Evolutionary conservation across 2,329 filamentous ascomycete species (phyloP), one percentile per base, ranked within the genome.

Genomic region (Aspergillus fumigatus): DNA sequence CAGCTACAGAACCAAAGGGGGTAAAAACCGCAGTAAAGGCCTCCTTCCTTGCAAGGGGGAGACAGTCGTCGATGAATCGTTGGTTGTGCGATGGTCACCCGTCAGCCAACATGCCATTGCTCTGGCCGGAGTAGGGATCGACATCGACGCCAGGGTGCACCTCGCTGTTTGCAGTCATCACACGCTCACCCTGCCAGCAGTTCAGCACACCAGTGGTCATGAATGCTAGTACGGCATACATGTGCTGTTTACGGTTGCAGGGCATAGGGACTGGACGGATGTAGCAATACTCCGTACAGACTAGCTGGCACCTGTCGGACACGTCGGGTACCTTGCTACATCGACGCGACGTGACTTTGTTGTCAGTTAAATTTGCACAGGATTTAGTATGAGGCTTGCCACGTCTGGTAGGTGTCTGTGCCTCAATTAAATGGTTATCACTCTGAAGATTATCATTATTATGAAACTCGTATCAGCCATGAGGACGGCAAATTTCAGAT

Each of bases 91-190:
- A 17, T 38, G 32, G 32, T 38, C 43, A 45, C 50, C 52, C 47
- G 48, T 55, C 51, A 25, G 19, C 51, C 52, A 51, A 55, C 58
- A 63, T 63, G 53, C 60, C 59, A 63, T 50, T 54, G 38, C 38
- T 35, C 48, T 49, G 23, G 32, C 55, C 23, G 50, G 48, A 57
- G 59, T 48, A 62, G 56, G 55, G 61, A 63, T 63, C 61, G 59
- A 55, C 61, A 43, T 21, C 40, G 49, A 52, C 53, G 45, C 35
- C 51, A 53, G 41, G 52, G 48, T 50, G 50, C 49, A 27, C 19
- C 47, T 51, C 40, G 48, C 61, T 59, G 61, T 59, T 62, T 63
- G 59, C 61, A 60, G 21, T 26, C 10, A 47, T 38, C 14, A 38
- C 32, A 38, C 32, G 14, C 32, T 38, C 14, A 38, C 32, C 32